Evolutionary conservation across 192 early-diverging fungal species (phyloP).

Genomic region (Podila verticillata): DNA sequence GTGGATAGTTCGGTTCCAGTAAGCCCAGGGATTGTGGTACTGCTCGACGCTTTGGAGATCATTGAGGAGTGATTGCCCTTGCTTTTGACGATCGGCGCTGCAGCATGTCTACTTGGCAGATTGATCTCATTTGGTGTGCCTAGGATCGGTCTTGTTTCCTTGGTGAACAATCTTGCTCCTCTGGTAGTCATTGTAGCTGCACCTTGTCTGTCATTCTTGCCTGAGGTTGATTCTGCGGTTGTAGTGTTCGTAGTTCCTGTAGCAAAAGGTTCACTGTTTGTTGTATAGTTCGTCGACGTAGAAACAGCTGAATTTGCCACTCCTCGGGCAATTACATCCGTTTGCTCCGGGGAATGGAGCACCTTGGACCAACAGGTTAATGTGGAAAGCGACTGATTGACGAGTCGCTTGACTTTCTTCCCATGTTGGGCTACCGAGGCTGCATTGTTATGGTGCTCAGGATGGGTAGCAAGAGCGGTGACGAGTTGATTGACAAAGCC

Average conservation of each 20-base stretch:
- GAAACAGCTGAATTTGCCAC: background rate
- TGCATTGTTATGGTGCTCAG: background rate
- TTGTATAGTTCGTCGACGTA: background rate
- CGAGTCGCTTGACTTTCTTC: conserved; percentile 36
- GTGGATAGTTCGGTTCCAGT: no score
- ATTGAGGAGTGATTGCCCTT: no score
- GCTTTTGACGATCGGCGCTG: background rate
- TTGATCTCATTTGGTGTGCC: no score
- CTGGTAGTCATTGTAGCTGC: background rate
- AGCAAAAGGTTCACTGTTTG: background rate
- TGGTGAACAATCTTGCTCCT: no score
- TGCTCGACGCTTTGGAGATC: no score
- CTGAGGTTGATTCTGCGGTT: background rate
- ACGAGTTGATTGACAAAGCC: conserved; percentile 17
- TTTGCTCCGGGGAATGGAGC: background rate
- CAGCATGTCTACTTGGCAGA: background rate
- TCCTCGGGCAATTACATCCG: conserved; percentile 5
- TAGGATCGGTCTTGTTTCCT: no score
- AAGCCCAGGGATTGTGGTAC: no score
- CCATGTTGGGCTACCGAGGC: background rate
- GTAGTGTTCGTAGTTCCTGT: background rate
- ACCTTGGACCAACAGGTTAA: conserved; percentile 37
- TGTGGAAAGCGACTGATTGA: conserved; percentile 27
- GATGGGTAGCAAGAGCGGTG: background rate
- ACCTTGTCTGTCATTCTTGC: background rate